Evolutionary conservation across 768 basidiomycete genomes (phyloP).

Genomic region (Daedalea quercina): DNA sequence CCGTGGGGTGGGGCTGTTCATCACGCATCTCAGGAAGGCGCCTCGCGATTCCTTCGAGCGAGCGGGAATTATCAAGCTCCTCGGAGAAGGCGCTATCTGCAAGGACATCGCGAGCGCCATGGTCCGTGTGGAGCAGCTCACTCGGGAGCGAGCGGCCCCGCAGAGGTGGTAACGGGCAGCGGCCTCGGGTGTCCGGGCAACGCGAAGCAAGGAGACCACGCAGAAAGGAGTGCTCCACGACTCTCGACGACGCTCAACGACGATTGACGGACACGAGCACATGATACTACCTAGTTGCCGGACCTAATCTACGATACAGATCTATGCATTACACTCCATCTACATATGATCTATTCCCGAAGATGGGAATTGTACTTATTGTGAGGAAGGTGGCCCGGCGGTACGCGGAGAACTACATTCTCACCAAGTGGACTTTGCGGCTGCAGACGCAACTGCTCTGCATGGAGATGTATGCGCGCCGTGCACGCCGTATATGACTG

Average conservation of each 20-base stretch:
- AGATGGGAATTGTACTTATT: neutral
- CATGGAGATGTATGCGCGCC: neutral
- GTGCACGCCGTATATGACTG: neutral
- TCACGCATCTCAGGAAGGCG: conserved; percentile 36
- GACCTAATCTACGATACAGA: neutral
- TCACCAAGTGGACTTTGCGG: neutral
- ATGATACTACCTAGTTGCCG: neutral
- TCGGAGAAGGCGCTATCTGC: conserved; percentile 39
- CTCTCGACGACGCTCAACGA: neutral
- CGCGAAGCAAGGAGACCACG: neutral
- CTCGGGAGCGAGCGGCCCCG: conserved; percentile 7
- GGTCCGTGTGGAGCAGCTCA: conserved; percentile 25
- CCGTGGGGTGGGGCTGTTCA: conserved; percentile 38
- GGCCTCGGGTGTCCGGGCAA: neutral
- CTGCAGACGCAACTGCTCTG: neutral
- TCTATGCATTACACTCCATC: neutral
- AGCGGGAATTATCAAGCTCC: conserved; percentile 35
- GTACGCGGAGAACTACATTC: neutral
- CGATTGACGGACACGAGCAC: neutral
- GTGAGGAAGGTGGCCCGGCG: neutral
- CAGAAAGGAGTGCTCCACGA: no score
- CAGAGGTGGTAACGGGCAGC: neutral
- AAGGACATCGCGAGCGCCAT: conserved; percentile 39
- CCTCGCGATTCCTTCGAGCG: conserved; percentile 34
- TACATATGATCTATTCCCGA: neutral